These are phyloP conservation scores for Syzygium syzygioides DNA, from an alignment of 441 rosid species.

Conservation along the genomic window DNA sequence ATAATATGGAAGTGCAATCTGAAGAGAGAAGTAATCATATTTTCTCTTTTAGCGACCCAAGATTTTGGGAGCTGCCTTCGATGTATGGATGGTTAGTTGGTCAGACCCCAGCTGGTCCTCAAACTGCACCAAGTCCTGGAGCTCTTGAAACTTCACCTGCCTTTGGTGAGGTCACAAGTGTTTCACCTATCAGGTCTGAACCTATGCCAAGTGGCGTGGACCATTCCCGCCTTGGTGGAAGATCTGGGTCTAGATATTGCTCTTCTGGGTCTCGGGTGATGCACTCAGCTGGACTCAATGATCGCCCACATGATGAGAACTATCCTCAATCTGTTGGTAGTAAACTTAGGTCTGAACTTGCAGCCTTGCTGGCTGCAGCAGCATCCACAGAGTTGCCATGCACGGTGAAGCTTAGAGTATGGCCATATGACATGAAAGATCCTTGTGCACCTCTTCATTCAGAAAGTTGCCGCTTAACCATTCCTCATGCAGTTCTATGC, in stretches of 20 bases:
- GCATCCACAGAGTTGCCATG: constrained; percentile 83
- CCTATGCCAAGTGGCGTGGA: constrained; percentile 37
- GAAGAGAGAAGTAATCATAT: constrained; percentile 46
- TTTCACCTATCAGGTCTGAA: constrained; percentile 41
- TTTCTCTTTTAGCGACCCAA: constrained; percentile 54
- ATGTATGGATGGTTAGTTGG: constrained; percentile 85
- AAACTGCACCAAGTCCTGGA: constrained; percentile 28
- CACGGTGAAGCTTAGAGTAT: constrained; percentile 76
- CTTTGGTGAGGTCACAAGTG: constrained; percentile 18
- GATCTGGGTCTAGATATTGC: constrained; percentile 44
- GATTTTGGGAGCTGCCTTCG: constrained; percentile 76
- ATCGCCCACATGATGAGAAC: constrained; percentile 24
- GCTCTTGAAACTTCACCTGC: constrained; percentile 32
- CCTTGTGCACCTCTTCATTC: constrained; percentile 44
- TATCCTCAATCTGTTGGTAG: constrained; percentile 46
- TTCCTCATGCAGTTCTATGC: constrained; percentile 91
- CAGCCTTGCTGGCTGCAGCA: constrained; percentile 60
- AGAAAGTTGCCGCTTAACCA: constrained; percentile 54
- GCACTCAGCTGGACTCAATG: constrained; percentile 29
- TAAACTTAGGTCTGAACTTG: constrained; percentile 68
- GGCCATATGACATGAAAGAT: constrained; percentile 67
- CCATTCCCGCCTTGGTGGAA: constrained; percentile 45
- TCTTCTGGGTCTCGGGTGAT: constrained; percentile 33
- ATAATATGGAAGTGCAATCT: constrained; percentile 55
- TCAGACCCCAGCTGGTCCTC: constrained; percentile 60